A percentile compares a stretch with the other conserved stretches of the same genome.
Conservation (phyloP, 2,329 filamentous ascomycete genomes). For the Ophiostoma angusticollis region DNA sequence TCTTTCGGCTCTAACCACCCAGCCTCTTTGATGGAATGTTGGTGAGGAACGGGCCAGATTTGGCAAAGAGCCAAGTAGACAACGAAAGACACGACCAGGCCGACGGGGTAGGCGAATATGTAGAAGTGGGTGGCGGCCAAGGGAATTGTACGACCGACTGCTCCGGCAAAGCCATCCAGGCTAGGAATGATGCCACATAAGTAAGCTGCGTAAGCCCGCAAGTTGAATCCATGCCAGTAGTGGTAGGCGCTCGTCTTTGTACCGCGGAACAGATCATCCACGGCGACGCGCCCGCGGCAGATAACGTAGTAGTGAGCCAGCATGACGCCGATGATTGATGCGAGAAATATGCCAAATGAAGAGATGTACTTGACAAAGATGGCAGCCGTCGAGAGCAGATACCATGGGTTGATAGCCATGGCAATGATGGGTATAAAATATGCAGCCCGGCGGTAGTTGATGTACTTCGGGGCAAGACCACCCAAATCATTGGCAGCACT, state of each 20-base stretch:
- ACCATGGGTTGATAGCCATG: conserved; percentile 16
- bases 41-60: conserved; percentile 13
- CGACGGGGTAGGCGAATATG: conserved; percentile 41
- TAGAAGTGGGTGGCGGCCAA: conserved; percentile 32
- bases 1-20: conserved; percentile 13
- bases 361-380: conserved; percentile 28
- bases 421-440: conserved; percentile 19
- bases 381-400: conserved; percentile 17
- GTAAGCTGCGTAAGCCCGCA: conserved; percentile 15
- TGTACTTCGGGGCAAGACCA: conserved; percentile 25
- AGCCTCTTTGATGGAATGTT: too few relatives aligned
- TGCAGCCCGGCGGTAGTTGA: conserved; percentile 26
- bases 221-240: conserved; percentile 12
- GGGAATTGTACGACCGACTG: too few relatives aligned
- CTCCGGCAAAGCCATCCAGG: conserved; percentile 27
- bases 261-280: conserved; percentile 21
- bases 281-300: conserved; percentile 21
- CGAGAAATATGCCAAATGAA: conserved; percentile 30
- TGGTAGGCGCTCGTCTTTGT: conserved; percentile 8
- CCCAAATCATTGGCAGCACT: conserved; percentile 20
- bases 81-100: conserved; percentile 30
- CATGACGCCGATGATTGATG: conserved; percentile 28
- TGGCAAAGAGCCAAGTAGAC: conserved; percentile 14
- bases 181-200: conserved; percentile 26
- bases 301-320: conserved; percentile 31